Evolutionary conservation across 257 asterid genomes (phyloP).

Genomic region (Nicotiana undulata): DNA sequence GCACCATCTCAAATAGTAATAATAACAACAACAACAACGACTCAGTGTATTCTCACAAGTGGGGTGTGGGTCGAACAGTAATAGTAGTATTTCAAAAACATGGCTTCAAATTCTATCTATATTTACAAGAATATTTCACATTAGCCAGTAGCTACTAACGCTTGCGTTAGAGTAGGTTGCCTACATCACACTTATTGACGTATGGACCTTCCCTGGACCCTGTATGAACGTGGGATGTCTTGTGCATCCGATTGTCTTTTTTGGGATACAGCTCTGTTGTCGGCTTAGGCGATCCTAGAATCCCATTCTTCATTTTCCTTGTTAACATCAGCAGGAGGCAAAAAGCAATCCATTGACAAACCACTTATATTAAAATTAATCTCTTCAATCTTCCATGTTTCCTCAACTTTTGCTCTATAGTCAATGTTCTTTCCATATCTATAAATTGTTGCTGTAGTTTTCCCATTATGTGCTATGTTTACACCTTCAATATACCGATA

Average conservation of each 20-base stretch:
- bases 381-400: constrained; percentile 86
- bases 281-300: background rate
- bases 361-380: constrained; percentile 78
- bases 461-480: constrained; percentile 78
- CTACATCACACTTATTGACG: too few relatives aligned
- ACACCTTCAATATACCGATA: constrained; percentile 57
- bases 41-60: too few relatives aligned
- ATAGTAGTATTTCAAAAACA: background rate
- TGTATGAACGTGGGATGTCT: too few relatives aligned
- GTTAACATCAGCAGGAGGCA: constrained; percentile 62
- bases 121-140: background rate
- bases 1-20: too few relatives aligned
- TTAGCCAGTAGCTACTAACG: background rate
- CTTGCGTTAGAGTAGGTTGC: too few relatives aligned
- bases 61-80: too few relatives aligned
- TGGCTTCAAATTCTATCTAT: background rate
- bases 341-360: constrained; percentile 57
- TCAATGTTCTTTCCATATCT: constrained; percentile 63
- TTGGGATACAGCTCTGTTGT: background rate
- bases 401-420: constrained; percentile 64
- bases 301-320: constrained; percentile 28
- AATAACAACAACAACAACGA: too few relatives aligned
- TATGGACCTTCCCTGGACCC: too few relatives aligned
- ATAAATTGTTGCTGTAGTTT: constrained; percentile 47
- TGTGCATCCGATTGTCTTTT: too few relatives aligned